Evolutionary conservation across 306 rosid genomes (phyloP).

Genomic region (Sesbania bispinosa): DNA sequence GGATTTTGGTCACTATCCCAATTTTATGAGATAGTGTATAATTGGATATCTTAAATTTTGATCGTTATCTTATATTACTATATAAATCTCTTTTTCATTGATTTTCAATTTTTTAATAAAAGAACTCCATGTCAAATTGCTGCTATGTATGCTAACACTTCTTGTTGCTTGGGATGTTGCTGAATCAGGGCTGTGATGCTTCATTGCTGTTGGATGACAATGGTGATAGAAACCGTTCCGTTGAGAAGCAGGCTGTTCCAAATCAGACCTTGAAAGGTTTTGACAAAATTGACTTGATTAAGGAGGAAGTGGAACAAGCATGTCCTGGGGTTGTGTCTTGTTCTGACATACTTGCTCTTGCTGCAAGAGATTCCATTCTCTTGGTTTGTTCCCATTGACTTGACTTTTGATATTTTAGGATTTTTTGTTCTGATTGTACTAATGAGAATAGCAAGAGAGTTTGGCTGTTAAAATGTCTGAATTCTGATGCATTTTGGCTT

Average conservation of each 20-base stretch:
- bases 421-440: not conserved
- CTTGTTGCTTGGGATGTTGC: not conserved
- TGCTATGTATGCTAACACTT: not conserved
- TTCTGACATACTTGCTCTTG: constrained; percentile 50
- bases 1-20: not conserved
- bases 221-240: constrained; percentile 35
- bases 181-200: constrained; percentile 56
- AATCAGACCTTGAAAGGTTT: constrained; percentile 54
- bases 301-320: constrained; percentile 49
- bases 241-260: constrained; percentile 80
- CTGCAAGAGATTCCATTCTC: constrained; percentile 48
- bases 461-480: not conserved
- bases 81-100: not conserved
- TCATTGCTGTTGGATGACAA: constrained; percentile 57
- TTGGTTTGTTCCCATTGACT: constrained; percentile 40
- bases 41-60: not conserved
- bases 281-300: constrained; percentile 46
- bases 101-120: not conserved
- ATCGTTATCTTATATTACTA: not conserved
- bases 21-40: not conserved
- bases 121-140: not conserved
- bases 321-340: constrained; percentile 54
- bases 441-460: not conserved
- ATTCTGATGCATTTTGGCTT: not conserved
- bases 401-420: not conserved